Base-by-base conservation (phyloP, 2,329 filamentous ascomycete genomes). In the Ophiocordyceps camponoti-saundersi region DNA sequence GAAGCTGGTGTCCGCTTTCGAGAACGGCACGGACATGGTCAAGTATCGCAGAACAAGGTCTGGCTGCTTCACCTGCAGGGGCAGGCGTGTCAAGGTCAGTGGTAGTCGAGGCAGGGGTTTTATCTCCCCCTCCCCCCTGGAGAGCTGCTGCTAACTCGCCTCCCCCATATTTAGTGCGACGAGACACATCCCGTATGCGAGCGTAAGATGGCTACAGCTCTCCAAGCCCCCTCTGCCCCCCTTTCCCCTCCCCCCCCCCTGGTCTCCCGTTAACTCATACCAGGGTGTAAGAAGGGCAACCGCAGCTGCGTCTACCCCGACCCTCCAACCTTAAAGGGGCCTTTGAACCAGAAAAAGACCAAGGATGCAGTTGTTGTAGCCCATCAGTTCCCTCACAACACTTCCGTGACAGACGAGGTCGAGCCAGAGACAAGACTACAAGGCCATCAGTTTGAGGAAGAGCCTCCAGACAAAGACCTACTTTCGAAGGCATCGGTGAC, bases 41-140 rank as follows among this genome's bases (percentile, higher is more conserved):
- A 96, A 96, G 64, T 90, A 96, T 61, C 82, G 89, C 51, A 79
- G 92, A 54, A 96, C 92, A 42, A 76, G 92, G 55, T 95, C 88
- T 52, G 92, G 92, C 26, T 98, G 92, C 66, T 95, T 72, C 53
- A 96, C 89, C 44, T 98, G 92, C 64, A 77, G 92, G 49, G 82
- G 81, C 56, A 77, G 92, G 53, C 78, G 92, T 61, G 89, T 96
- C 46, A 96, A 83, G 72, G 79, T 80, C 67, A 53, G 59, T 45
- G 5, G 23, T 13, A 32, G n/a, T n/a, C n/a, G n/a, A n/a, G n/a
- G n/a, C n/a, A n/a, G n/a, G n/a, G n/a, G n/a, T n/a, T n/a, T n/a
- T n/a, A n/a, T n/a, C n/a, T n/a, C n/a, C 4, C 13, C 15, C 15
- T n/a, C 10, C 23, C 46, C 16, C n/a, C 4, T 40, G 41, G 29